Base-by-base conservation (phyloP, 2,329 filamentous ascomycete species). In the Pseudocercospora macadamiae region DNA sequence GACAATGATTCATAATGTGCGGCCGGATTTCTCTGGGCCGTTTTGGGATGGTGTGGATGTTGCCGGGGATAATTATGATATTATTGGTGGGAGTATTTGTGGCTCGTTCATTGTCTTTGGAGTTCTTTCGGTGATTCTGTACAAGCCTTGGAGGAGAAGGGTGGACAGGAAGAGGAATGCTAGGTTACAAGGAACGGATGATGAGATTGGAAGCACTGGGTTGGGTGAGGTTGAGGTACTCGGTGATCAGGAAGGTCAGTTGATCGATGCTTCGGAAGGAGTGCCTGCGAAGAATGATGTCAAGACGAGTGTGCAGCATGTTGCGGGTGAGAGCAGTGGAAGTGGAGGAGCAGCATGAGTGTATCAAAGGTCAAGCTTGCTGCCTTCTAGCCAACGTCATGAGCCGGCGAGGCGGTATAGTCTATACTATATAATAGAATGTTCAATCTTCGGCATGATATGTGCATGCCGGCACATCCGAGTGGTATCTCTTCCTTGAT, bases 11-110 rank as follows among this genome's bases (percentile, higher is more conserved):
- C 79, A 90, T 54, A 91, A 93, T 68, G 87, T 93, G 0, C 60
- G 62, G 2, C 88, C 89, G 0, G 80, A 89, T 54, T 89, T 90
- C 0, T 76, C 82, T 14, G 92, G 91, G 0, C 75, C 74, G n/a
- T 97, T 97, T 74, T 97, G 95, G 95, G 87, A 96, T 53, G 93
- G 92, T 0, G 89, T 97, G 0, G 83, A 86, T 51, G 83, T 81
- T 0, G 86, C 89, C 1, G 86, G 89, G 0, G 90, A 96, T 63
- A 82, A 92, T 71, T 96, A 91, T 66, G 91, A 96, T 74, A 84
- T 93, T 60, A 87, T 96, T 45, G 92, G 93, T 8, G 95, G 90
- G 1, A 84, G 83, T 14, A 96, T 99, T 30, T 96, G 93, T 64
- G 92, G 87, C 0, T 80, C 90, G 0, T 97, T 97, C 67, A 76